Evolutionary conservation across 2,329 filamentous ascomycete species (phyloP), one percentile per base, ranked within the genome.

Genomic region (Xylariaceae sp.): DNA sequence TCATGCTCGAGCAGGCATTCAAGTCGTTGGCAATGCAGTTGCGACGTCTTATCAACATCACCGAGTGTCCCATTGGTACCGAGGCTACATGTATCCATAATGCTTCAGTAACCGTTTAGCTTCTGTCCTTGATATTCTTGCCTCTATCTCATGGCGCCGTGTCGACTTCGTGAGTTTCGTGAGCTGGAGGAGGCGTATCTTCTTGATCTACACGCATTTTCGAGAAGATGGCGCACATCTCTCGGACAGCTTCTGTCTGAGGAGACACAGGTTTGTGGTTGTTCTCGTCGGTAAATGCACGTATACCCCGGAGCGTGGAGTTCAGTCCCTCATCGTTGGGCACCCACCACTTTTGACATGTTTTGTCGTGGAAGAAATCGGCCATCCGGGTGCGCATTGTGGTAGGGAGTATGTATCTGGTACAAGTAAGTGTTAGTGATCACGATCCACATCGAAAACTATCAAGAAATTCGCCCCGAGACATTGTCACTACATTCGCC

Each of bases 341-440:
- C 2, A 97, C 80, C 94, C 94, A 99, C 90, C 91, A 97, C 51
- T 86, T 79, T 42, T 82, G 82, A 48, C 91, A 83, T 17, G 86
- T 83, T 13, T 83, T 79, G 41, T 89, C 81, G 54, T 81, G 76
- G 78, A 94, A 96, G 19, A 90, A 69, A 43, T 88, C 80, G 31
- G 88, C 84, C 80, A 97, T 87, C 59, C 86, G 86, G 31, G 74
- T 77, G 52, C 93, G 87, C 62, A 93, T 85, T 12, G 82, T 82
- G 31, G 83, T 75, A 1, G 92, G 87, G 60, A 90, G 92, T 19
- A 96, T 88, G 67, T 95, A 96, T 38, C 93, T 97, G 50, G 47
- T 31, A 51, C 48, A 19, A 42, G 34, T 16, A 11, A 9, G 31
- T 38, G 33, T 47, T 31, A 42, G 36, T 51, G 42, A 42, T 22